These are phyloP conservation scores for Mortierella sp. DNA, from an alignment of 371 early-diverging fungal genomes.

Conservation along the genomic window DNA sequence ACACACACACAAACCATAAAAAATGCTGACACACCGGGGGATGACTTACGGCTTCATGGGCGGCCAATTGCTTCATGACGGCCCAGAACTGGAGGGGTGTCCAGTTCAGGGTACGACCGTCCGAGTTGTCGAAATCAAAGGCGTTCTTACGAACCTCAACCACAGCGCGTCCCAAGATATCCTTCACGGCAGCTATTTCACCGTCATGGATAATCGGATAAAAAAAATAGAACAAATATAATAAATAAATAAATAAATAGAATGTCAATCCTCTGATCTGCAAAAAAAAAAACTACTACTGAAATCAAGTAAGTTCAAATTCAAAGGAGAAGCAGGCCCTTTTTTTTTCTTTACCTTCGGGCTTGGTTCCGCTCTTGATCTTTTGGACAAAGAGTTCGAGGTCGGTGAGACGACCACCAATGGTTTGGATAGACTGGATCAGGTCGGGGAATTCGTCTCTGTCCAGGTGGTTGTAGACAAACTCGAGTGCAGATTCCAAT, in stretches of 20 bases:
- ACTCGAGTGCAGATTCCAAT: slow-evolving; percentile 70
- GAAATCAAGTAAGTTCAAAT: neutral
- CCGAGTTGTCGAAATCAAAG: slow-evolving; percentile 75
- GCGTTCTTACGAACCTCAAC: slow-evolving; percentile 90
- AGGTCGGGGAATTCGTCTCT: slow-evolving; percentile 65
- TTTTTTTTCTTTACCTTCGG: slow-evolving; percentile 61
- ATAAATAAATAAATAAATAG: neutral
- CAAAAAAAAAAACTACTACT: neutral
- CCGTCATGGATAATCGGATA: neutral
- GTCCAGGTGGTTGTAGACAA: slow-evolving; percentile 73
- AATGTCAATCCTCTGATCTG: neutral
- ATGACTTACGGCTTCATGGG: slow-evolving; percentile 65
- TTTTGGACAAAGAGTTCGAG: slow-evolving; percentile 88
- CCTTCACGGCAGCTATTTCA: slow-evolving; percentile 78
- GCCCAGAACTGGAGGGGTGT: slow-evolving; percentile 83
- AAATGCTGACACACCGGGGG: no score
- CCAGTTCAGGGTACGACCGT: slow-evolving; percentile 69
- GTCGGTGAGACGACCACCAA: slow-evolving; percentile 93
- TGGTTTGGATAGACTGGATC: slow-evolving; percentile 67
- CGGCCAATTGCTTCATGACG: slow-evolving; percentile 71
- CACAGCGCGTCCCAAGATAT: slow-evolving; percentile 82
- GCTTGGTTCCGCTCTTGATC: slow-evolving; percentile 78
- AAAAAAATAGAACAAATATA: neutral
- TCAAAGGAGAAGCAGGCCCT: neutral
- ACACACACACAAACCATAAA: neutral